These are phyloP conservation scores for Cordyceps cateniannulata DNA, from an alignment of 2,329 filamentous ascomycete genomes.

Conservation along the genomic window DNA sequence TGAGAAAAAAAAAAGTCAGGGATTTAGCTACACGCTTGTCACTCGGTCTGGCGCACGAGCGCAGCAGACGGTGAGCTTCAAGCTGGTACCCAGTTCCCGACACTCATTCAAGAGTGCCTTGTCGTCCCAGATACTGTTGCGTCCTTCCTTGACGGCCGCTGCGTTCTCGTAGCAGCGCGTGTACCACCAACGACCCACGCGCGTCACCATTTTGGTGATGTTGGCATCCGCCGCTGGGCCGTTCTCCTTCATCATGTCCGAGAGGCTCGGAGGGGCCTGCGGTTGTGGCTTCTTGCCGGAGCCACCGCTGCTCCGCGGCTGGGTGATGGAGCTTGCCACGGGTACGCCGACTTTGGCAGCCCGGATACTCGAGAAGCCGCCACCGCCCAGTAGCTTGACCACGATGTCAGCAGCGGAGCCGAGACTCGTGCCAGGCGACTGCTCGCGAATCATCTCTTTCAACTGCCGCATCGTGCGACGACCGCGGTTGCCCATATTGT, in stretches of 20 bases:
- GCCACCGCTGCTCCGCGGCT: constrained; percentile 17
- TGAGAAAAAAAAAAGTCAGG: background rate
- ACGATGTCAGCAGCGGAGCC: constrained; percentile 54
- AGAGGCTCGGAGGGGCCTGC: constrained; percentile 49
- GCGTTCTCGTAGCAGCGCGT: constrained; percentile 80
- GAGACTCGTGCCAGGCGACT: constrained; percentile 54
- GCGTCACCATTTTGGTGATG: constrained; percentile 87
- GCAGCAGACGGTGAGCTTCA: constrained; percentile 87
- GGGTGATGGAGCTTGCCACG: constrained; percentile 48
- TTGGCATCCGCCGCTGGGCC: constrained; percentile 69
- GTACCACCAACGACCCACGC: constrained; percentile 96
- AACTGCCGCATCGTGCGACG: constrained; percentile 62
- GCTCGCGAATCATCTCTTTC: constrained; percentile 62
- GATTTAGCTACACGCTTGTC: constrained; percentile 33
- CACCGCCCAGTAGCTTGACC: constrained; percentile 58
- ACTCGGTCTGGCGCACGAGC: constrained; percentile 68
- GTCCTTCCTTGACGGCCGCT: constrained; percentile 35
- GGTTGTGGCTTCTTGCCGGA: constrained; percentile 19
- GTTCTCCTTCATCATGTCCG: constrained; percentile 67
- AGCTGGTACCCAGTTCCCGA: constrained; percentile 76
- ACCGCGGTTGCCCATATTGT: constrained; percentile 71
- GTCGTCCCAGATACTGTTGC: constrained; percentile 70
- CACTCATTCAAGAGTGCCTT: constrained; percentile 72
- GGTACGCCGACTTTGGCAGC: constrained; percentile 73
- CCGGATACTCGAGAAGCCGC: constrained; percentile 67